Percentiles rank a stretch among this genome's conserved stretches.
These are phyloP conservation scores for Sphagnum contortum DNA, from an alignment of 225 moss, liverwort and hornwort species.

Conservation along the genomic window DNA sequence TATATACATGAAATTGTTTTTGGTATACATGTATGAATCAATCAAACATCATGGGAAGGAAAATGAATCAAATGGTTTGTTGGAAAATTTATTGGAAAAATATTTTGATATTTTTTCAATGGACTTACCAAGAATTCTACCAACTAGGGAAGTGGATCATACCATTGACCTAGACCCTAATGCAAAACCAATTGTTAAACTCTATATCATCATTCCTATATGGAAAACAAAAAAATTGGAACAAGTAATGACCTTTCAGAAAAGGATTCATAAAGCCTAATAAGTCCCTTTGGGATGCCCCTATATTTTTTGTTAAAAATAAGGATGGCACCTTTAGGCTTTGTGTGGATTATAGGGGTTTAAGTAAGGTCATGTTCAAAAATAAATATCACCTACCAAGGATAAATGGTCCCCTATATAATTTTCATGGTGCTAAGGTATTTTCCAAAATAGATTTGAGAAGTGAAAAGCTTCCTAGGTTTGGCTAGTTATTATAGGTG, in stretches of 20 bases:
- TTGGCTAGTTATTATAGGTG: neutral
- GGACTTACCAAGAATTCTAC: neutral
- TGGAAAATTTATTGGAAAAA: neutral
- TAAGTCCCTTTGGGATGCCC: no score
- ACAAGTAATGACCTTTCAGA: neutral
- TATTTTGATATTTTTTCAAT: neutral
- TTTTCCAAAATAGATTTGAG: no score
- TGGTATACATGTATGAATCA: neutral
- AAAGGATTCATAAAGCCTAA: neutral
- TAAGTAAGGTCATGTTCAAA: no score
- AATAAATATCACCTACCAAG: no score
- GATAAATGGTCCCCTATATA: no score
- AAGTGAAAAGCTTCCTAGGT: neutral
- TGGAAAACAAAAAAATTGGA: neutral
- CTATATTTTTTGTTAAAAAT: no score
- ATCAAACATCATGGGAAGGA: neutral
- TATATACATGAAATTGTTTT: neutral
- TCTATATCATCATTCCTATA: neutral
- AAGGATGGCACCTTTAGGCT: no score
- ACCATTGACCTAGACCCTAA: neutral
- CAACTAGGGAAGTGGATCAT: neutral
- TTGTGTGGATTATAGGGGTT: no score
- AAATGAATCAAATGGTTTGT: neutral
- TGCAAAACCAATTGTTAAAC: neutral
- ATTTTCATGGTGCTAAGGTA: no score